Conservation (phyloP, 169 alveolate genomes). For the Amoebophrya sp. region DNA sequence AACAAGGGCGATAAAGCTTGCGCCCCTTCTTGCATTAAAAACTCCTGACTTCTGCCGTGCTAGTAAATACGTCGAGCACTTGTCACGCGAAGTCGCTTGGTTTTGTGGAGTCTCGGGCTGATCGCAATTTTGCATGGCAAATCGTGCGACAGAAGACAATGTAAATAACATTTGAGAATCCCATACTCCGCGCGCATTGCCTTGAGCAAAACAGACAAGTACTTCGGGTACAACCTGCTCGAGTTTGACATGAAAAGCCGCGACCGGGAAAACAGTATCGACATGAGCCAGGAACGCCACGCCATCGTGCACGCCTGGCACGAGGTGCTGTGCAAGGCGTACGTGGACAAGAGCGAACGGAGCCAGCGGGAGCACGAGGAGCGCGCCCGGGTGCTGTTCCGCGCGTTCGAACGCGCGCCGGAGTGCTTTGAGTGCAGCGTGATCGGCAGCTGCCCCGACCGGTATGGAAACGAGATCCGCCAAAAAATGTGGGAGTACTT, state of each 20-base stretch:
- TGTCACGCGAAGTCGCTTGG: no score
- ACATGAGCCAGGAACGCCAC: not conserved
- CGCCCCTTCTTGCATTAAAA: no score
- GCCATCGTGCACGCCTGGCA: not conserved
- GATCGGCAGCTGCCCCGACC: not conserved
- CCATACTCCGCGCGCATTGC: no score
- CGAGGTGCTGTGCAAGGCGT: not conserved
- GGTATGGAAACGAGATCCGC: not conserved
- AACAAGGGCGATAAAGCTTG: no score
- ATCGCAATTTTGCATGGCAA: no score
- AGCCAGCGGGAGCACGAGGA: not conserved
- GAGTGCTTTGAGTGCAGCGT: not conserved
- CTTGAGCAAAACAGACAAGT: no score
- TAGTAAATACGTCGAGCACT: no score
- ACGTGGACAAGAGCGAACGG: not conserved
- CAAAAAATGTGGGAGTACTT: not conserved
- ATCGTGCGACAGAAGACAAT: no score
- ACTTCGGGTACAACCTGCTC: not conserved
- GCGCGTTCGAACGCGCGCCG: not conserved
- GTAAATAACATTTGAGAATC: no score
- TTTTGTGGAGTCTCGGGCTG: no score
- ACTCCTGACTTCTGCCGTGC: no score
- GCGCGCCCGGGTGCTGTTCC: not conserved
- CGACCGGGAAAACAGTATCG: not conserved
- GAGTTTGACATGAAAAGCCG: slow-evolving; percentile 2